phyloP scores from a whole-genome alignment of 2,329 filamentous ascomycete species.

The Huntiella moniliformis region DNA sequence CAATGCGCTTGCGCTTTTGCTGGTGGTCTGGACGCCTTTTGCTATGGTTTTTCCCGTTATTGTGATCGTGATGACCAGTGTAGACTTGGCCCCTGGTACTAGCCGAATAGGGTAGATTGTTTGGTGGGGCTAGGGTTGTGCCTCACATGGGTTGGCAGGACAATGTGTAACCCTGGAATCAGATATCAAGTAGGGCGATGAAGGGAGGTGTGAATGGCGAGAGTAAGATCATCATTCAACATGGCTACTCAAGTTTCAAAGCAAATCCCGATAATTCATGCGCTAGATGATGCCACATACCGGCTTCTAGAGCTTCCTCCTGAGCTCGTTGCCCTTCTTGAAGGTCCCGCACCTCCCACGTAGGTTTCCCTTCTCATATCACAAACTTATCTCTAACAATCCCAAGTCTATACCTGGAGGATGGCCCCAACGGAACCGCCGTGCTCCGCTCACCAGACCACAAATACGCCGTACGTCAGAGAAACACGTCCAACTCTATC shows the following conservation, averaged over 20 bases:
- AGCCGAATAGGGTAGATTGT: too few relatives aligned
- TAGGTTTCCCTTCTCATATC: slow-evolving; percentile 18
- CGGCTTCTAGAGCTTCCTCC: slow-evolving; percentile 44
- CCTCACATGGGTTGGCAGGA: too few relatives aligned
- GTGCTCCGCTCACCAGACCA: slow-evolving; percentile 32
- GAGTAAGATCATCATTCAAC: background rate
- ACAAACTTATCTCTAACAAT: slow-evolving; percentile 1
- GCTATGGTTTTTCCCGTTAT: too few relatives aligned
- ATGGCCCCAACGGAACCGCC: slow-evolving; percentile 27
- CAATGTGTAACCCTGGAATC: too few relatives aligned
- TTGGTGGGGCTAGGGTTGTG: too few relatives aligned
- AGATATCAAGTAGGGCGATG: too few relatives aligned
- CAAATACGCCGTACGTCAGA: slow-evolving; percentile 42
- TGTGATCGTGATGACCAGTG: too few relatives aligned
- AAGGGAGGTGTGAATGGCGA: too few relatives aligned
- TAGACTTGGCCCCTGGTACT: too few relatives aligned
- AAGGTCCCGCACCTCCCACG: slow-evolving; percentile 34
- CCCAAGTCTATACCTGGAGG: slow-evolving; percentile 28
- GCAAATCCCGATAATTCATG: slow-evolving; percentile 33
- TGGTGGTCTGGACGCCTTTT: too few relatives aligned
- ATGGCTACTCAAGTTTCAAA: slow-evolving; percentile 27
- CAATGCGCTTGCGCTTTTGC: too few relatives aligned
- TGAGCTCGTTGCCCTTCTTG: slow-evolving; percentile 36
- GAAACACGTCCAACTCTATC: slow-evolving; percentile 49
- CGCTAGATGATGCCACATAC: slow-evolving; percentile 31